Conservation (phyloP, 305 asterid genomes). For the Fraxinus baroniana region DNA sequence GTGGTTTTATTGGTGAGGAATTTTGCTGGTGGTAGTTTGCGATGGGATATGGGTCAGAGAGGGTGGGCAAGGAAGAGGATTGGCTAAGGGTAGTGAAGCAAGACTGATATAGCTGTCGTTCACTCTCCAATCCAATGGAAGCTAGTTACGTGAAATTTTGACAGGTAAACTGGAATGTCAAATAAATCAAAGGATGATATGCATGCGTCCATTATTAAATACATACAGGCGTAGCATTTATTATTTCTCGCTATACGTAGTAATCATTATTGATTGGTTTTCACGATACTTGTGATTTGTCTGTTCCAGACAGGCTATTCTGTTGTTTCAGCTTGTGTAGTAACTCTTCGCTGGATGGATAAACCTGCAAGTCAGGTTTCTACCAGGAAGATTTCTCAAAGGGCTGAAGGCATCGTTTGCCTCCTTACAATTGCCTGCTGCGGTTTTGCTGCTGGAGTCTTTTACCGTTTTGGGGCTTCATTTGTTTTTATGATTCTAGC, state of each 20-base stretch:
- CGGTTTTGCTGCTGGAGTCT: constrained; percentile 75
- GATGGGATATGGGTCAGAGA: background rate
- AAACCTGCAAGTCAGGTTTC: constrained; percentile 43
- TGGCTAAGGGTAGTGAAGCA: background rate
- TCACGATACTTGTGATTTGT: constrained; percentile 24
- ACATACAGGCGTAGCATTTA: background rate
- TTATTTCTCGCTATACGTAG: background rate
- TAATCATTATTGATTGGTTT: constrained; percentile 1
- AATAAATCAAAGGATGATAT: background rate
- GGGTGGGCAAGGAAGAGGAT: background rate
- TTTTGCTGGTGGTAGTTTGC: background rate
- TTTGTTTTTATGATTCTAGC: constrained; percentile 51
- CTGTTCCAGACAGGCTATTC: constrained; percentile 87
- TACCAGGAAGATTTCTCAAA: constrained; percentile 39
- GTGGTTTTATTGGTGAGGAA: background rate
- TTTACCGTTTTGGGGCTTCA: constrained; percentile 70
- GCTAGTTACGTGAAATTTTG: background rate
- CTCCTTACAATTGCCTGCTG: constrained; percentile 65
- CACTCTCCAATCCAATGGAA: background rate
- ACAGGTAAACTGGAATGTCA: background rate
- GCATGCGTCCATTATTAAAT: background rate
- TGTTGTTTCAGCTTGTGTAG: constrained; percentile 92
- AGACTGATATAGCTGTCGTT: background rate
- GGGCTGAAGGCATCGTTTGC: constrained; percentile 67
- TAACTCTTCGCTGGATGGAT: constrained; percentile 77